phyloP scores from a whole-genome alignment of 192 early-diverging fungal species.

The Spinellus fusiger region DNA sequence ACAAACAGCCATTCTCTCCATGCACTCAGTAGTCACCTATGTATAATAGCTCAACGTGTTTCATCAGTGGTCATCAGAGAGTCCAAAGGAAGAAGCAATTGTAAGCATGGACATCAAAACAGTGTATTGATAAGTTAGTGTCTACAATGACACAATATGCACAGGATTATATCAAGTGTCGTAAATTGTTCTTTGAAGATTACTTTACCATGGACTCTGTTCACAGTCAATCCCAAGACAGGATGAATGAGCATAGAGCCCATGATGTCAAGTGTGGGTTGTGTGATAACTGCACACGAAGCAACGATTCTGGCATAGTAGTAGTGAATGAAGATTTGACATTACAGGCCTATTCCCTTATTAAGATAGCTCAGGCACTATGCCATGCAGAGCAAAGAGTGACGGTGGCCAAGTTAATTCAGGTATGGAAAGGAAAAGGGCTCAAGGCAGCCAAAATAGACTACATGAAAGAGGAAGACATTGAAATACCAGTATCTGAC shows the following conservation, averaged over 20 bases:
- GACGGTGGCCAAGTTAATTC: constrained; percentile 45
- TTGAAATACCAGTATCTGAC: constrained; percentile 1
- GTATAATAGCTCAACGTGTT: constrained; percentile 38
- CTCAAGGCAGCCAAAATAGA: constrained; percentile 11
- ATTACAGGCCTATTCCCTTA: constrained; percentile 27
- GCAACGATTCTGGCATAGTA: constrained; percentile 26
- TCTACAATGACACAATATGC: constrained; percentile 58
- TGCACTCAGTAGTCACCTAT: neutral
- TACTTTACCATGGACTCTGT: constrained; percentile 44
- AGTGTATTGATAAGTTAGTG: constrained; percentile 28
- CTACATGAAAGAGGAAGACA: neutral
- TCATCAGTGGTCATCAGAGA: constrained; percentile 54
- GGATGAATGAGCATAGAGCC: constrained; percentile 23
- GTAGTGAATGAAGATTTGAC: constrained; percentile 47
- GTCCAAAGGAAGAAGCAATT: constrained; percentile 49
- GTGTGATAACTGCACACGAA: constrained; percentile 43
- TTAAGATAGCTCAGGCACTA: constrained; percentile 21
- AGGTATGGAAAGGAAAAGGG: constrained; percentile 37
- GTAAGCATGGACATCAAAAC: constrained; percentile 15
- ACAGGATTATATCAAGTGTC: constrained; percentile 55
- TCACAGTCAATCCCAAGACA: neutral
- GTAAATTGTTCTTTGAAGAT: constrained; percentile 51
- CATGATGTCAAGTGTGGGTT: constrained; percentile 28
- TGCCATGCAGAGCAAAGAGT: constrained; percentile 34
- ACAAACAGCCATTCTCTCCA: neutral